phyloP scores from a whole-genome alignment of 73 alveolate genomes.

The Paramecium biaurelia region DNA sequence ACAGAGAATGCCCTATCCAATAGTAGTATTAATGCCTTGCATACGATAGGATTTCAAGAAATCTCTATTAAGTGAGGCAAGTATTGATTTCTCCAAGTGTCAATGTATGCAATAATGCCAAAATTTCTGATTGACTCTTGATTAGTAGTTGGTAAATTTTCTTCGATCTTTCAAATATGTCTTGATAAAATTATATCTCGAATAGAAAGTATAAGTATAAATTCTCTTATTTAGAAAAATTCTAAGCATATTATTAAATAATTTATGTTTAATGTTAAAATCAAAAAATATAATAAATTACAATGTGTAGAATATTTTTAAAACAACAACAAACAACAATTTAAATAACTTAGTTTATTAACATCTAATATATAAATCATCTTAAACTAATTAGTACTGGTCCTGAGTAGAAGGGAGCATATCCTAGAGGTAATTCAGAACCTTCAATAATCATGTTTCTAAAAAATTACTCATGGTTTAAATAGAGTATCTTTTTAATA shows the following conservation, averaged over 20 bases:
- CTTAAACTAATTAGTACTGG: conserved; percentile 45
- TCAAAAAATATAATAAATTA: background rate
- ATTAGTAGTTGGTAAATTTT: conserved; percentile 61
- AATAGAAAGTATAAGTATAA: background rate
- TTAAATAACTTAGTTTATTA: background rate
- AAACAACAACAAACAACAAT: too few species aligned
- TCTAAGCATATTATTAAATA: background rate
- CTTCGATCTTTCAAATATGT: conserved; percentile 36
- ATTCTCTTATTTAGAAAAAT: background rate
- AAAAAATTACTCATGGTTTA: conserved; percentile 59
- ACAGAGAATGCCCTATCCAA: background rate
- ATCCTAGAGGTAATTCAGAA: conserved; percentile 56
- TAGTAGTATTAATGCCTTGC: background rate
- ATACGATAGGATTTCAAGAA: background rate
- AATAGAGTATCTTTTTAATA: conserved; percentile 20
- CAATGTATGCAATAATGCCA: conserved; percentile 89
- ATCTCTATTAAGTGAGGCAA: conserved; percentile 43
- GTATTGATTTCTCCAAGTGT: conserved; percentile 35
- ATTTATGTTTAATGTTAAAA: too few species aligned
- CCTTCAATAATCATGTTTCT: conserved; percentile 54
- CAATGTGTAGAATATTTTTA: background rate
- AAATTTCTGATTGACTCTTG: conserved; percentile 74
- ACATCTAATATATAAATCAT: too few species aligned
- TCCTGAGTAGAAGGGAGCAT: conserved; percentile 65
- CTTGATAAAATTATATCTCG: conserved; percentile 36